Evolutionary conservation across 495 filamentous ascomycete species (phyloP), one percentile per base, ranked within the genome.

Genomic region (Neurospora terricola): DNA sequence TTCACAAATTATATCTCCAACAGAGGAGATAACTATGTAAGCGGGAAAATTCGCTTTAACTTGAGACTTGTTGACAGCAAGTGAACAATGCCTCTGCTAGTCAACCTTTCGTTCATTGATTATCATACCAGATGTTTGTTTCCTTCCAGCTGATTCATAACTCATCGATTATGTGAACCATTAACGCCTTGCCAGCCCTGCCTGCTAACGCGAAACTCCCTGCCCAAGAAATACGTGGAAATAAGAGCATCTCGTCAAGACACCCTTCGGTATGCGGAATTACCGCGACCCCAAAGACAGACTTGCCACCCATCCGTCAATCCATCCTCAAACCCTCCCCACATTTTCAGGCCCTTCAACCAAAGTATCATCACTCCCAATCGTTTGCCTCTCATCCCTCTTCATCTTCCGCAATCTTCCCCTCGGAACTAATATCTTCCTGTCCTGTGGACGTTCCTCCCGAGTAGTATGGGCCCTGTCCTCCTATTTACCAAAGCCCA

Each of bases 401-500:
- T 18, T 62, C 27, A 9, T 34, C 11, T 3, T 27, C 27, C 4
- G 3, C 54, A 62, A 14, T 1, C 54, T 30, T 4, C 54, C 54
- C 27, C 2, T 62, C 11, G 54, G 54, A 0, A 34, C 54, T 6
- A 30, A 4, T 0, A 18, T 34, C 54, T 18, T 62, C 27, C 27
- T 34, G 7, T 7, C 14, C 14, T 12, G 23, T 5, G 27, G 27
- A 62, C 54, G 12, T 62, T 62, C 54, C 54, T 34, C 27, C 27
- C 54, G 8, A 21, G 45, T 23, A 6, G 38, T 54, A 5, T 59
- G 36, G 16, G 72, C 2, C 39, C 54, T 2, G 8, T 42, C 38
- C 16, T 68, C 39, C 75, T 71, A 81, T 1, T 72, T 54, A 16
- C 78, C 84, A 12, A 81, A 69, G 62, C 83, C 85, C 84, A 86